phyloP scores from a whole-genome alignment of 2,329 filamentous ascomycete species.

The Fusarium sp. region DNA sequence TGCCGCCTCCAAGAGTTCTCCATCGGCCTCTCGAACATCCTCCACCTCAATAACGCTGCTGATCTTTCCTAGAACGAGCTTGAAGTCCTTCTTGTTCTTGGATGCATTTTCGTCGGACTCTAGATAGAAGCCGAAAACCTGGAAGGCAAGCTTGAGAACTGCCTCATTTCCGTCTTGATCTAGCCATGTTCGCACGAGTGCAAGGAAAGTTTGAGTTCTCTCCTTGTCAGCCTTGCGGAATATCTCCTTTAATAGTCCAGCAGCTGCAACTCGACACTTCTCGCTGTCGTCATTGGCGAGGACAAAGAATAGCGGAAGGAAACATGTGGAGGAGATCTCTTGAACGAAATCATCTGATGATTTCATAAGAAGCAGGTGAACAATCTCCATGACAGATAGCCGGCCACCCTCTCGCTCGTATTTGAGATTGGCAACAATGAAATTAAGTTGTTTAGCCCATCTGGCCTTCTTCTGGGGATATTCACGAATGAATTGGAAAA shows the following conservation, averaged over 20 bases:
- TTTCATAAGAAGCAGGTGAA: constrained; percentile 87
- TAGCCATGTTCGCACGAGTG: constrained; percentile 78
- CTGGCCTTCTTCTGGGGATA: constrained; percentile 92
- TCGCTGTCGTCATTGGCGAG: constrained; percentile 89
- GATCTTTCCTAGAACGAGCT: constrained; percentile 66
- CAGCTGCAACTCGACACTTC: constrained; percentile 85
- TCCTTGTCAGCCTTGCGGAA: constrained; percentile 82
- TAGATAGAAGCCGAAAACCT: constrained; percentile 85
- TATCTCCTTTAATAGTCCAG: constrained; percentile 79
- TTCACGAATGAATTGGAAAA: constrained; percentile 92
- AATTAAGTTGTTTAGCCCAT: constrained; percentile 88
- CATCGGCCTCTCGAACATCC: constrained; percentile 64
- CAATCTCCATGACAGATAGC: constrained; percentile 90
- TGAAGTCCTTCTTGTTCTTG: constrained; percentile 74
- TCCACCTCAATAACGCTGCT: constrained; percentile 63
- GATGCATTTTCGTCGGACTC: constrained; percentile 69
- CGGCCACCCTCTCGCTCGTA: constrained; percentile 90
- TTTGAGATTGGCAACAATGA: constrained; percentile 88
- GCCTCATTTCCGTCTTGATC: constrained; percentile 76
- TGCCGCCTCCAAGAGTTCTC: constrained; percentile 78
- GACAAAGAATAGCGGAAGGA: constrained; percentile 85
- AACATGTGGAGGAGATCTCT: constrained; percentile 82
- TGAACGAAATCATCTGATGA: constrained; percentile 83
- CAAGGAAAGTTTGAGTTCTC: constrained; percentile 74
- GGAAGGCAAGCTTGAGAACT: constrained; percentile 77